Evolutionary conservation across 108 stramenopile species (phyloP), one percentile per base, ranked within the genome.

Genomic region (Cyclotella cryptica): DNA sequence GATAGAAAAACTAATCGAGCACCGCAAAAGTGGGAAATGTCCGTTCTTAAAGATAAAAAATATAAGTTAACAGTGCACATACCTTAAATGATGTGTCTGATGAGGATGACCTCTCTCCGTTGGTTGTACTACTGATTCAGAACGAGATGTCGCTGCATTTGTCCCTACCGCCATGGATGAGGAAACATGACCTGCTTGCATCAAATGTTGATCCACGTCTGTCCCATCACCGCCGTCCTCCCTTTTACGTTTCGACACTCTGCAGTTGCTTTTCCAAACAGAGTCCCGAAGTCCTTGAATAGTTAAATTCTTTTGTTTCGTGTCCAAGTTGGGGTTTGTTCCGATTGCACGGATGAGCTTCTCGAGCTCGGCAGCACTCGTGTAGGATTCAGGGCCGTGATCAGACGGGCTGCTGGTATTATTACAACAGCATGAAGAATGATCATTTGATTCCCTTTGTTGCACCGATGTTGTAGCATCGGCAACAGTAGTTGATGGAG

Each of bases 221-320:
- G 28, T 30, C 26, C 55, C 71, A 30, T 51, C 78, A 72, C 49
- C 59, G 11, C 46, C 69, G 57, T 76, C 84, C 71, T 80, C 72
- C 66, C 81, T 79, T 41, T 90, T 77, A 44, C 86, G 71, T 54
- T 90, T 79, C 51, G 78, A 75, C 28, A 81, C 59, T 18, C 82
- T 66, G 53, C 82, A 86, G 75, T 94, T 93, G 73, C 86, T 88
- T 59, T 93, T 94, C 90, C 89, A 93, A 49, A 93, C 89, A 13
- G 89, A 88, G 64, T 93, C 89, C 12, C 92, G 77, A 10, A 93
- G 80, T 44, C 93, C 91, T 86, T 94, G 93, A 54, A 96, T 96
- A 43, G 96, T 93, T 12, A 87, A 79, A 70, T 87, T 91, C 71
- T 91, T 92, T 76, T 94, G 88, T 40, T 69, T 74, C 11, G 89